Percentiles rank a stretch among this genome's conserved stretches.
Conservation (phyloP, 1,284 basidiomycete species). For the Naganishia sp. region DNA sequence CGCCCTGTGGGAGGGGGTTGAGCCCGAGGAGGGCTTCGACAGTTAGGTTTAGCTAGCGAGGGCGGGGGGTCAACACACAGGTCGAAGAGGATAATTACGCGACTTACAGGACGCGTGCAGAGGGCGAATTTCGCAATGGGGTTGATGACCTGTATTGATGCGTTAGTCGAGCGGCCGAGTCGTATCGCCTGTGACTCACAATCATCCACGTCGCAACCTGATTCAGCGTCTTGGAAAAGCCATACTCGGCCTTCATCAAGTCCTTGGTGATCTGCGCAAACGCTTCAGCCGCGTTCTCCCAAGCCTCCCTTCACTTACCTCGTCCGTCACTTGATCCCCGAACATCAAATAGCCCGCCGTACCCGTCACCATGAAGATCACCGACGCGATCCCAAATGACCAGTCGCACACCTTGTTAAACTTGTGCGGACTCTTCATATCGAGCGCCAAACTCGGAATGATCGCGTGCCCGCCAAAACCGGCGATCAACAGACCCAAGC, state of each 20-base stretch:
- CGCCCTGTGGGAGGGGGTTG: conserved; percentile 54
- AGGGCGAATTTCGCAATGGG: conserved; percentile 88
- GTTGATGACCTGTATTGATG: conserved; percentile 61
- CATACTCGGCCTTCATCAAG: conserved; percentile 68
- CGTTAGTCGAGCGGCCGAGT: not conserved
- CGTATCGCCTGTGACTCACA: conserved; percentile 45
- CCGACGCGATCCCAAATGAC: conserved; percentile 64
- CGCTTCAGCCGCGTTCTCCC: conserved; percentile 1
- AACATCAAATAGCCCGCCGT: conserved; percentile 91
- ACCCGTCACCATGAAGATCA: conserved; percentile 77
- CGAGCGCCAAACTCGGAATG: conserved; percentile 82
- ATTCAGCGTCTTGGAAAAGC: conserved; percentile 75
- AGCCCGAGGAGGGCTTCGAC: conserved; percentile 73
- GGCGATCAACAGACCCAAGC: conserved; percentile 89
- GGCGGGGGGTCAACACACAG: not conserved
- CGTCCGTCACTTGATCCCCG: conserved; percentile 75
- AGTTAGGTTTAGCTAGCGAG: conserved; percentile 68
- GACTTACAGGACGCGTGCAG: conserved; percentile 73
- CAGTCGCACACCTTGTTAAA: conserved; percentile 67
- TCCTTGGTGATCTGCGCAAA: conserved; percentile 76
- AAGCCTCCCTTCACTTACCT: conserved; percentile 58
- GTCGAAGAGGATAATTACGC: not conserved
- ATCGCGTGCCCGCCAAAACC: conserved; percentile 95
- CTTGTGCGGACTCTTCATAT: conserved; percentile 80
- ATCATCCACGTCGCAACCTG: conserved; percentile 82